Evolutionary conservation across 345 rosid genomes (phyloP).

Genomic region (Cardiospermum halicacabum): DNA sequence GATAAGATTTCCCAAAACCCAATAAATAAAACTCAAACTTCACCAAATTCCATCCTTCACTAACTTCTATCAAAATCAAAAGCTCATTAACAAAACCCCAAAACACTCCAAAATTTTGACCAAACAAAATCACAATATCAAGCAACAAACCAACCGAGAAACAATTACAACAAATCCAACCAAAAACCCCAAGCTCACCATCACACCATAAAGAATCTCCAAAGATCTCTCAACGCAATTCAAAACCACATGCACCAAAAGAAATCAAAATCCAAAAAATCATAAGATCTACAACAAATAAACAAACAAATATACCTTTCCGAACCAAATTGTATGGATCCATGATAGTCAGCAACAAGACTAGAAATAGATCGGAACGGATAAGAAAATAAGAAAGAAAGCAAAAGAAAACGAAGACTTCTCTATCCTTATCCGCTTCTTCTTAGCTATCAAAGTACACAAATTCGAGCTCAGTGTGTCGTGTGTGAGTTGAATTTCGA

Average conservation of each 20-base stretch:
- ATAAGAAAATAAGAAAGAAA: neutral
- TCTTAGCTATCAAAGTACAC: neutral
- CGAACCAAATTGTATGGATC: conserved; percentile 67
- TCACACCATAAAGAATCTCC: conserved; percentile 11
- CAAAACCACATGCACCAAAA: neutral
- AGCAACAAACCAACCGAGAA: conserved; percentile 6
- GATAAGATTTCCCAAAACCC: neutral
- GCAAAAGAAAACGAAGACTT: neutral
- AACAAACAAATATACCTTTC: conserved; percentile 38
- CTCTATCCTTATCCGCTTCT: neutral
- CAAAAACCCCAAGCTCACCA: conserved; percentile 5
- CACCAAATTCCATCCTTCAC: neutral
- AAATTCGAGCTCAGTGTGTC: conserved; percentile 27
- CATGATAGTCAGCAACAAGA: conserved; percentile 37
- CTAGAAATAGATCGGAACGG: conserved; percentile 8
- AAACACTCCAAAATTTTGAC: conserved; percentile 4
- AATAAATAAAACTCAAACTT: neutral
- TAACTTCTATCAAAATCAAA: neutral
- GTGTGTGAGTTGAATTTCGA: neutral
- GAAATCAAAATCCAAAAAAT: neutral
- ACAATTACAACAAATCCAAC: neutral
- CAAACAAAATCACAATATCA: neutral
- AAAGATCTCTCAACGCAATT: conserved; percentile 28
- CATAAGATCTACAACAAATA: conserved; percentile 8
- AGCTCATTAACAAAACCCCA: conserved; percentile 9